A percentile compares a stretch with the other conserved stretches of the same genome.
Evolutionary conservation across 2,329 filamentous ascomycete species (phyloP).

Genomic region (Dactylellina parvicollis): DNA sequence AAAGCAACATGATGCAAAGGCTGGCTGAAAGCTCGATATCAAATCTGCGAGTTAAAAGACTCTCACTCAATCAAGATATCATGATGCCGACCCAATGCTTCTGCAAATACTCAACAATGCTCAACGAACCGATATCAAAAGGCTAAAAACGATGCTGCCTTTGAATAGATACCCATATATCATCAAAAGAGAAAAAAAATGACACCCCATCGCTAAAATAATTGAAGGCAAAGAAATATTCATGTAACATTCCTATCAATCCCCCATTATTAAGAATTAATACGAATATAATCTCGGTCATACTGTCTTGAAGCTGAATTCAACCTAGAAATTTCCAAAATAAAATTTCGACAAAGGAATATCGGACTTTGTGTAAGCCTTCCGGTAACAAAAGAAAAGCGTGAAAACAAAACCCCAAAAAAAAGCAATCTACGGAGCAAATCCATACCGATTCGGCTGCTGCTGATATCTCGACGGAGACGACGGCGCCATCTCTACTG

Average conservation of each 20-base stretch:
- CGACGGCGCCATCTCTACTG: constrained; percentile 34
- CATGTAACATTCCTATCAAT: neutral
- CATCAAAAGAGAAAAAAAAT: neutral
- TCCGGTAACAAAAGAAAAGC: constrained; percentile 15
- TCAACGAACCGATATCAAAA: too few species aligned
- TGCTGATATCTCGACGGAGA: constrained; percentile 14
- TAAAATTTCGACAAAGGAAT: neutral
- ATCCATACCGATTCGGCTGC: constrained; percentile 37
- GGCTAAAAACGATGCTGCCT: too few species aligned
- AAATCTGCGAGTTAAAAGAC: neutral
- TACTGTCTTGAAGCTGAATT: constrained; percentile 24
- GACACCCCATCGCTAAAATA: neutral
- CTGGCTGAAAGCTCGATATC: neutral
- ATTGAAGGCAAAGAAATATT: neutral
- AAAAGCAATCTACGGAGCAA: constrained; percentile 24
- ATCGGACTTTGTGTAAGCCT: constrained; percentile 31
- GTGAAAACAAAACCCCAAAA: constrained; percentile 3
- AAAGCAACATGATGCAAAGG: neutral
- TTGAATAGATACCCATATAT: too few species aligned
- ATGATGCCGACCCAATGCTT: neutral
- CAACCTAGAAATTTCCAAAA: constrained; percentile 24
- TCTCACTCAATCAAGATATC: neutral
- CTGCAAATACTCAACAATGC: too few species aligned
- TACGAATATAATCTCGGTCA: constrained; percentile 44
- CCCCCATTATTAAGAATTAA: constrained; percentile 41